Evolutionary conservation across 306 rosid genomes (phyloP), one percentile per base, ranked within the genome.

Genomic region (Quercus glauca): DNA sequence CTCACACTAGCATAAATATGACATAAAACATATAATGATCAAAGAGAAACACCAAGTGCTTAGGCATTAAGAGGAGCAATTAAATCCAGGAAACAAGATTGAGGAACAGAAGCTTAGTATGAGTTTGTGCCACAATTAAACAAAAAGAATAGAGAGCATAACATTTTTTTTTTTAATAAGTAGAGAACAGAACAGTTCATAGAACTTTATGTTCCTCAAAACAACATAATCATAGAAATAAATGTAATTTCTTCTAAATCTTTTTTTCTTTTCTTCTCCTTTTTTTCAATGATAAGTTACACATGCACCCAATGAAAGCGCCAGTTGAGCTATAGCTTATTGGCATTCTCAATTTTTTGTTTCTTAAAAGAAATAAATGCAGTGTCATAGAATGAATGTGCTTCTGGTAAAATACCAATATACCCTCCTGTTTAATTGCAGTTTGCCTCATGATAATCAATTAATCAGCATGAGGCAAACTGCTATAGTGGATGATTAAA

Each of bases 391-490:
- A 63, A 63, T 63, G 69, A 28, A 23, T 61, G n/a, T 26, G 37
- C 69, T 26, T 14, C 68, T 25, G 31, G 0, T 25, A 60, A 11
- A 25, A n/a, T 23, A 65, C 69, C 28, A 41, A 23, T 49, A 57
- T 52, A 43, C 37, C 28, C 61, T 55, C n/a, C 52, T 49, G 17
- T 31, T 65, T 37, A 21, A 53, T 63, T 26, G 68, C 58, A 60
- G n/a, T n/a, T n/a, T n/a, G n/a, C n/a, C n/a, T 52, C 83, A 64
- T 78, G 45, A 71, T 12, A 20, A 68, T 25, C 79, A 37, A 55
- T 35, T 20, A n/a, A 29, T 4, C 19, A 4, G 31, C 13, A 70
- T 35, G 18, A 52, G 55, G 20, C 17, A 73, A 57, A n/a, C 17
- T 3, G 70, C 52, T 4, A 37, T 33, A 55, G 8, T 17, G 18